Conservation (phyloP, 345 rosid species). For the Euclidium syriacum region DNA sequence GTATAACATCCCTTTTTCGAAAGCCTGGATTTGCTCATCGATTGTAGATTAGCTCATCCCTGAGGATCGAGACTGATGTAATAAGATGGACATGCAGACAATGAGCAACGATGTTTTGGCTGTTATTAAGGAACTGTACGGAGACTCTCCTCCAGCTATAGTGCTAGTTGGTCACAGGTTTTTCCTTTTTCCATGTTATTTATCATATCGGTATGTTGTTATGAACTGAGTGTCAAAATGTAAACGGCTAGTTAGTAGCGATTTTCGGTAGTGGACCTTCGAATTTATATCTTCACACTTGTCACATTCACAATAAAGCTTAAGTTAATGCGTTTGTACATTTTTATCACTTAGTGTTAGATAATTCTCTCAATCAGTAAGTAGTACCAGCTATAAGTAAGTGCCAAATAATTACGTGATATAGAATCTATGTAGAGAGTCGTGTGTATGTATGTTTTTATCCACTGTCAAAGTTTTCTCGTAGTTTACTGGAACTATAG, state of each 20-base stretch:
- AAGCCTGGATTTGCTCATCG: neutral
- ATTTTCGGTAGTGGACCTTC: neutral
- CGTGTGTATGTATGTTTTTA: neutral
- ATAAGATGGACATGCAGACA: conserved; percentile 51
- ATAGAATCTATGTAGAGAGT: neutral
- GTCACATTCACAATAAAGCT: neutral
- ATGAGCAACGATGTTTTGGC: conserved; percentile 82
- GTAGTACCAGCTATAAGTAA: neutral
- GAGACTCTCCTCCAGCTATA: conserved; percentile 87
- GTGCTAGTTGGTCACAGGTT: conserved; percentile 97
- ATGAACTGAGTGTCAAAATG: neutral
- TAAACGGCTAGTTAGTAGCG: neutral
- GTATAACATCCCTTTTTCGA: conserved; percentile 25
- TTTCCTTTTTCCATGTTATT: neutral
- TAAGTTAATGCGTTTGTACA: neutral
- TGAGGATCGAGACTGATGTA: conserved; percentile 9
- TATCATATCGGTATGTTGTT: neutral
- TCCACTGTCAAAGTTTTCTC: neutral
- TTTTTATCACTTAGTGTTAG: neutral
- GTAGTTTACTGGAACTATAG: neutral
- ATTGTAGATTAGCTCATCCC: neutral
- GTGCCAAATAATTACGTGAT: neutral
- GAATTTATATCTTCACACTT: neutral
- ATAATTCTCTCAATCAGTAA: neutral
- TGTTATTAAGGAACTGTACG: conserved; percentile 74